Conservation (phyloP, 192 early-diverging fungal species). For the Borealophlyctis nickersoniae region DNA sequence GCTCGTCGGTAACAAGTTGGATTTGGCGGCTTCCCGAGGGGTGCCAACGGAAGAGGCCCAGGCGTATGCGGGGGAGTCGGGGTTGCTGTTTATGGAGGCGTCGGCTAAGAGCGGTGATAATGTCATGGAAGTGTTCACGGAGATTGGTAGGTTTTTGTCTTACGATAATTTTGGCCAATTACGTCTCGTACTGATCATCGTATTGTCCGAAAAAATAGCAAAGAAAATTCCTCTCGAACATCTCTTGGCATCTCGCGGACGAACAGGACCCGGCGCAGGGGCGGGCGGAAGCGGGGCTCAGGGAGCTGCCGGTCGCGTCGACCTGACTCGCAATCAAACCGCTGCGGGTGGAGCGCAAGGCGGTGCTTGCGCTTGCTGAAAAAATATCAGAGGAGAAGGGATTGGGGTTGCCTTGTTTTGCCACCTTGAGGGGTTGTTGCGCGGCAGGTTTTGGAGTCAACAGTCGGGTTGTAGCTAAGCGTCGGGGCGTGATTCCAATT, state of each 20-base stretch:
- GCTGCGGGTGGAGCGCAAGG: conserved; percentile 14
- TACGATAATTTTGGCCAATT: not conserved
- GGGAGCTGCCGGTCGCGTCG: conserved; percentile 33
- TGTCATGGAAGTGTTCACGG: conserved; percentile 86
- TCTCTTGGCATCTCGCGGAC: conserved; percentile 36
- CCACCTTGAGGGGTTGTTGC: no score
- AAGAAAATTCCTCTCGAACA: conserved; percentile 59
- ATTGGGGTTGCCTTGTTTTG: no score
- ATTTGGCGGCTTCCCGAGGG: conserved; percentile 69
- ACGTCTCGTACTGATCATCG: not conserved
- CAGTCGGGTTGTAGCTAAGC: no score
- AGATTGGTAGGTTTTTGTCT: conserved; percentile 59
- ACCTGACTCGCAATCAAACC: conserved; percentile 34
- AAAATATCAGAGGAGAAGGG: no score
- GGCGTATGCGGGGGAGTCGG: conserved; percentile 73
- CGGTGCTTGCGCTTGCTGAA: conserved; percentile 24
- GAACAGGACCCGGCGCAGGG: conserved; percentile 16
- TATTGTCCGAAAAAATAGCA: conserved; percentile 22
- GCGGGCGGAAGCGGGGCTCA: conserved; percentile 19
- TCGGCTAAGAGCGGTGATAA: conserved; percentile 80
- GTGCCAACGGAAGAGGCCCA: conserved; percentile 71
- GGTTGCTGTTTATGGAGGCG: conserved; percentile 86
- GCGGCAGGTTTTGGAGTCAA: no score
- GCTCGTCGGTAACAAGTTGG: conserved; percentile 94
- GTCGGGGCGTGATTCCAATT: no score